phyloP scores from a whole-genome alignment of 306 rosid genomes.

The Phaseolus lunatus region DNA sequence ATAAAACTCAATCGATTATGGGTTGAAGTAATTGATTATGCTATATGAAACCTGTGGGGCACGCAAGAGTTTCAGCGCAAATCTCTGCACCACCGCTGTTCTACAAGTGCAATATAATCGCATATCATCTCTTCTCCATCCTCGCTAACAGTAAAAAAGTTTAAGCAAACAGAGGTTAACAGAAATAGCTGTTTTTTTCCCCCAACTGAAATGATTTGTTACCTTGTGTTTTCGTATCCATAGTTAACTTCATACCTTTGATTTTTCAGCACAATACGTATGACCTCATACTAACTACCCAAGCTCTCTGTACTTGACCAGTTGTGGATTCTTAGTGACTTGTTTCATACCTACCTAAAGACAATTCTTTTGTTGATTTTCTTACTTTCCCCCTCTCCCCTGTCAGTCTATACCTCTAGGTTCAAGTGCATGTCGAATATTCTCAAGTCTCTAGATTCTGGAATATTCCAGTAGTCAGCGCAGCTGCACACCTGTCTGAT shows the following conservation, averaged over 20 bases:
- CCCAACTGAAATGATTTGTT: constrained; percentile 21
- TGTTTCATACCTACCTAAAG: neutral
- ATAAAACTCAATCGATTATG: no score
- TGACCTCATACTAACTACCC: no score
- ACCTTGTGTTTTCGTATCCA: constrained; percentile 13
- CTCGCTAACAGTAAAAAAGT: no score
- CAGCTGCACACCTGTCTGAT: neutral
- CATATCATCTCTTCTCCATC: no score
- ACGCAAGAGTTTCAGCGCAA: no score
- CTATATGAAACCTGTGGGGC: no score
- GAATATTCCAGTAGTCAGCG: neutral
- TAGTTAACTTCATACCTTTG: neutral
- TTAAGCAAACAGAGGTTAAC: neutral
- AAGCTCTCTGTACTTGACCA: neutral
- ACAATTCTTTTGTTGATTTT: neutral
- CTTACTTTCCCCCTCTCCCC: no score
- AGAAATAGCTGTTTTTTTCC: constrained; percentile 6
- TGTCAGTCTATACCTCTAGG: neutral
- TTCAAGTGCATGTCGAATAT: neutral
- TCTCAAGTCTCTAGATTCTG: neutral
- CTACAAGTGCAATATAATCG: no score
- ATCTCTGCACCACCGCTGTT: no score
- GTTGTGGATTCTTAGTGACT: neutral
- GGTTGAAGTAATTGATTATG: no score
- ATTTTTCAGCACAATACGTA: neutral